Evolutionary conservation across 2,329 filamentous ascomycete genomes (phyloP), one percentile per base, ranked within the genome.

Genomic region (Chrysosporium queenslandicum): DNA sequence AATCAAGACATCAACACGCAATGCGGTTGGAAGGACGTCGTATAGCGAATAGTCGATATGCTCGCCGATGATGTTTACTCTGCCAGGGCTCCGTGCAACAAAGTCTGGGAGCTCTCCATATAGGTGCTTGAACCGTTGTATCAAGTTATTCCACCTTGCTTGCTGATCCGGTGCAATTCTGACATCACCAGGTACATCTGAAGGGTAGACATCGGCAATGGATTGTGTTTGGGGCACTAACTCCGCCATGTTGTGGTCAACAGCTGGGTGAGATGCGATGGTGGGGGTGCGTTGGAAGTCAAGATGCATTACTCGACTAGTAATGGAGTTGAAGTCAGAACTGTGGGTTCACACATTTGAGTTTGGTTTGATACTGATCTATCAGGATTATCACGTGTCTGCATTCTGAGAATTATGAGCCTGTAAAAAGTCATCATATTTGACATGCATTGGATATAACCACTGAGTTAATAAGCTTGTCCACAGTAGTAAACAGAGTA

Each of bases 21-120:
- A 89, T 57, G 91, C 92, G 82, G 96, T 96, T 49, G 92, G 92
- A 21, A 98, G 77, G 55, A 96, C 90, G 61, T 92, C 84, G 75
- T 97, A 98, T 18, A 98, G 80, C 12, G 88, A 95, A 74, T 98
- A 98, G 74, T 98, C 92, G 64, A 98, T 95, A 74, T 98, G 92
- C 77, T 98, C 92, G 68, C 92, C 92, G 66, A 98, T 96, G 64
- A 98, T 92, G 74, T 97, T 97, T 59, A 98, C 92, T 59, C 92
- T 81, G 55, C 92, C 92, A 1, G 92, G 92, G 52, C 90, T 95
- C 57, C 92, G 83, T 8, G 91, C 81, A 18, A 97, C 81, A 63
- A 95, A 96, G 54, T 86, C 78, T 36, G 90, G 82, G 14, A 77
- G 72, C 48, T 80, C 77, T 60, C 81, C 83, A 70, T 91, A 94